Conservation (phyloP, 495 filamentous ascomycete species). For the Tuber magnatum region DNA sequence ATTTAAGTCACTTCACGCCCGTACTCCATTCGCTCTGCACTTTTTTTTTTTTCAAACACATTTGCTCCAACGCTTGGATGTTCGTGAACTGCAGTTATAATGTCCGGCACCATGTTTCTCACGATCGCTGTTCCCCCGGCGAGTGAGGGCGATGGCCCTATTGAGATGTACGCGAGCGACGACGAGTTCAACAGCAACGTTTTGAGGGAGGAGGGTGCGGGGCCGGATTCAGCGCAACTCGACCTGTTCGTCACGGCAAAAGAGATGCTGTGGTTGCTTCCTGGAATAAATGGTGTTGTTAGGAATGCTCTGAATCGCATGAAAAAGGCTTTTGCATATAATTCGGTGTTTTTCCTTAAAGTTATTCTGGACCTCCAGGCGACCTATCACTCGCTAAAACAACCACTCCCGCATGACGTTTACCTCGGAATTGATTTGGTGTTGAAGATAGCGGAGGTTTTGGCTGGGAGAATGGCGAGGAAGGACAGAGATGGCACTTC, state of each 20-base stretch:
- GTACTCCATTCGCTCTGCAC: conserved; percentile 23
- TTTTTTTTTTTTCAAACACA: conserved; percentile 11
- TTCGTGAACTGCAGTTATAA: conserved; percentile 21
- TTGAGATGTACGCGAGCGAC: conserved; percentile 26
- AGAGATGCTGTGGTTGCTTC: conserved; percentile 35
- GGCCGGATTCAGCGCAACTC: conserved; percentile 23
- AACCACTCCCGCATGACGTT: conserved; percentile 20
- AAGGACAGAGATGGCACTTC: conserved; percentile 37
- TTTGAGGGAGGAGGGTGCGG: conserved; percentile 30
- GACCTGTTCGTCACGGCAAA: conserved; percentile 36
- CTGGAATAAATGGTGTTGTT: conserved; percentile 38
- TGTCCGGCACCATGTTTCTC: conserved; percentile 25
- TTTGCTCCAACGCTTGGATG: conserved; percentile 8
- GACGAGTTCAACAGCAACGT: conserved; percentile 31
- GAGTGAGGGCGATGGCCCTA: conserved; percentile 23
- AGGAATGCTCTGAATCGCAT: conserved; percentile 34
- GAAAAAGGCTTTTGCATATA: conserved; percentile 40
- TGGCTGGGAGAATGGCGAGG: conserved; percentile 35
- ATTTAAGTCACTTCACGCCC: conserved; percentile 31
- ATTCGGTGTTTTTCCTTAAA: conserved; percentile 40
- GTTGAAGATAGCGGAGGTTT: conserved; percentile 34
- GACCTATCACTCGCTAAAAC: conserved; percentile 29
- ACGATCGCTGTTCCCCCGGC: conserved; percentile 22
- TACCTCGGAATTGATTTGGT: conserved; percentile 29
- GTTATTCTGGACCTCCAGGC: conserved; percentile 40